Evolutionary conservation across 805 yeast species (phyloP), one percentile per base, ranked within the genome.

Genomic region (Alloascoidea africana): DNA sequence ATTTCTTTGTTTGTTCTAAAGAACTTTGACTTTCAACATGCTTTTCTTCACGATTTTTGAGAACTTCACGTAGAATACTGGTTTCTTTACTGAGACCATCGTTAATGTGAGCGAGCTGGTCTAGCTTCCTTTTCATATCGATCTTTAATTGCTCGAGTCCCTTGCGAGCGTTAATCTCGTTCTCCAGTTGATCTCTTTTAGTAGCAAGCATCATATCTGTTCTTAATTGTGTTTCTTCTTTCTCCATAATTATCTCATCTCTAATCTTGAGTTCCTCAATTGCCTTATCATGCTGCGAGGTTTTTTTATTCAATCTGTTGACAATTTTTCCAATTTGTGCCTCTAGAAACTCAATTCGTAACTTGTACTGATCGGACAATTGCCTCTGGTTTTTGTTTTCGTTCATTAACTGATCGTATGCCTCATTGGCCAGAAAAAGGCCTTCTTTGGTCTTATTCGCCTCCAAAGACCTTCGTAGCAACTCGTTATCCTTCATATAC

Each of bases 371-470:
- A 18, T 62, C 72, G 13, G 66, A 59, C 39, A 63, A 55, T 3
- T 69, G 60, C 15, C 62, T 57, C 30, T 70, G 59, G 47, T 75
- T 68, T 48, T 70, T 75, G 46, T 48, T 63, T 49, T 58, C 70
- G 34, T 56, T 67, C 38, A 52, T 59, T 40, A 46, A 56, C 56
- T 56, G 71, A 17, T 55, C 52, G 38, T 48, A 73, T 43, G 67
- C 66, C 17, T 62, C 67, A 17, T 61, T 61, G 17, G 81, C 68
- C 43, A 82, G 55, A 47, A 68, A 77, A 14, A 82, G 69, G 4
- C 87, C 86, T 46, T 73, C 76, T 46, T 75, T 77, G 35, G 61
- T 62, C 39, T 85, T 60, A 0, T 84, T 65, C 1, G 86, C 79
- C 19, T 58, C 53, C 36, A 82, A 59, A 47, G 81, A 91, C 32